phyloP scores from a whole-genome alignment of 805 yeast species.

The Zygosaccharomyces lentus region DNA sequence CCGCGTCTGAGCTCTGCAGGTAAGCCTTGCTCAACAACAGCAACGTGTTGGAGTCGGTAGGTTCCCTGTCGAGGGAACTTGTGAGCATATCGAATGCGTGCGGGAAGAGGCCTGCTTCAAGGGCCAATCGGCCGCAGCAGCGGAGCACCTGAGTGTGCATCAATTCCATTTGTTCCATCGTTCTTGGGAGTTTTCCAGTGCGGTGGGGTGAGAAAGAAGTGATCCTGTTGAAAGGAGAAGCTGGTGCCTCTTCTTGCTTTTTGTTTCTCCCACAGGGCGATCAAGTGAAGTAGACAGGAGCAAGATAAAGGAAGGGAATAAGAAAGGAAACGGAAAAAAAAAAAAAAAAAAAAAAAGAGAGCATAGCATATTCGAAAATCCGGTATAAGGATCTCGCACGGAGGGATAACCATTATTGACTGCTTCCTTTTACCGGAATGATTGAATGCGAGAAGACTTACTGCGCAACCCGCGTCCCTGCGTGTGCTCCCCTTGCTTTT shows the following conservation, averaged over 20 bases:
- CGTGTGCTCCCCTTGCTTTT: neutral
- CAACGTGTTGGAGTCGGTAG: slow-evolving; percentile 16
- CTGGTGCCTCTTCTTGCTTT: neutral
- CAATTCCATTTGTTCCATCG: slow-evolving; percentile 10
- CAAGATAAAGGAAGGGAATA: slow-evolving; percentile 1
- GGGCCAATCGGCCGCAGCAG: slow-evolving; percentile 24
- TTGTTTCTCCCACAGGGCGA: neutral
- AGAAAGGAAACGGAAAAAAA: neutral
- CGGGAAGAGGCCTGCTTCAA: slow-evolving; percentile 19
- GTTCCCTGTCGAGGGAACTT: slow-evolving; percentile 15
- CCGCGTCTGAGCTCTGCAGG: slow-evolving; percentile 14
- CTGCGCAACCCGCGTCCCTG: neutral
- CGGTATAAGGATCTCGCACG: neutral
- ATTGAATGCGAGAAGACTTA: neutral
- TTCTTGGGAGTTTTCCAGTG: neutral
- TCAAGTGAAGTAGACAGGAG: neutral
- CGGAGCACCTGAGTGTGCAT: slow-evolving; percentile 16
- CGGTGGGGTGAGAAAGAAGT: neutral
- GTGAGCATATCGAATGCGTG: slow-evolving; percentile 19
- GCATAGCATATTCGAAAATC: neutral
- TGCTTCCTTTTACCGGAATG: neutral
- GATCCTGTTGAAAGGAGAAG: neutral
- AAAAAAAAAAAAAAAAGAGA: neutral
- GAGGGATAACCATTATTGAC: neutral
- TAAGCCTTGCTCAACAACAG: slow-evolving; percentile 19